Evolutionary conservation across 2,329 filamentous ascomycete species (phyloP).

Genomic region (Leptographium flavum): DNA sequence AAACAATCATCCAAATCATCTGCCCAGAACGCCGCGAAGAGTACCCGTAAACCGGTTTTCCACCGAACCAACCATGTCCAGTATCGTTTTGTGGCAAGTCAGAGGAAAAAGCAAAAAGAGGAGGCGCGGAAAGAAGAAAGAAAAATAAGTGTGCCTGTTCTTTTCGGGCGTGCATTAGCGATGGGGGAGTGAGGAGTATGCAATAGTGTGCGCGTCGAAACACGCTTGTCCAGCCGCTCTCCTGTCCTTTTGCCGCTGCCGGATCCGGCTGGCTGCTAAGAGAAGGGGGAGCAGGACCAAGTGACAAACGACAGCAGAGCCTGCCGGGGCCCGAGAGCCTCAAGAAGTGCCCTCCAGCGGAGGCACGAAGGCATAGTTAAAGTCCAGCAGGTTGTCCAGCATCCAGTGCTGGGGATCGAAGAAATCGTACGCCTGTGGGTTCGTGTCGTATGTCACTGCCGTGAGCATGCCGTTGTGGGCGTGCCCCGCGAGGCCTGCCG

Average conservation of each 20-base stretch:
- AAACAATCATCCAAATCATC: not conserved
- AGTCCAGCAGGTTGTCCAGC: slow-evolving; percentile 70
- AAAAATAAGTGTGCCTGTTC: not conserved
- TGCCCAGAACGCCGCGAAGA: not conserved
- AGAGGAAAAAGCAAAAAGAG: not conserved
- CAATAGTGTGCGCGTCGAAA: no score
- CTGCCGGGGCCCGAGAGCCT: not conserved
- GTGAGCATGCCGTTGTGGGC: slow-evolving; percentile 28
- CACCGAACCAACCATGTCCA: not conserved
- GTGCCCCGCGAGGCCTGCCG: slow-evolving; percentile 27
- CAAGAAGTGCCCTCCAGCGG: slow-evolving; percentile 37
- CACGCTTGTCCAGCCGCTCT: not conserved
- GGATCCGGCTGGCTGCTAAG: no score
- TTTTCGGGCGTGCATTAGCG: not conserved
- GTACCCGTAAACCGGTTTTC: not conserved
- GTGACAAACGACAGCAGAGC: no score
- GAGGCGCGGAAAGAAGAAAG: not conserved
- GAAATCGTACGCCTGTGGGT: slow-evolving; percentile 50
- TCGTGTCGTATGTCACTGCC: slow-evolving; percentile 47
- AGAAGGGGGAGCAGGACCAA: no score
- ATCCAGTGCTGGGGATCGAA: slow-evolving; percentile 93
- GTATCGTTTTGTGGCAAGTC: not conserved
- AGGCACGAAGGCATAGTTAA: slow-evolving; percentile 49
- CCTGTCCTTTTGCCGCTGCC: not conserved
- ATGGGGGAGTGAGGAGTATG: no score